A percentile compares a stretch with the other conserved stretches of the same genome.
Evolutionary conservation across 2,329 filamentous ascomycete species (phyloP).

Genomic region (Curvularia spicifera): DNA sequence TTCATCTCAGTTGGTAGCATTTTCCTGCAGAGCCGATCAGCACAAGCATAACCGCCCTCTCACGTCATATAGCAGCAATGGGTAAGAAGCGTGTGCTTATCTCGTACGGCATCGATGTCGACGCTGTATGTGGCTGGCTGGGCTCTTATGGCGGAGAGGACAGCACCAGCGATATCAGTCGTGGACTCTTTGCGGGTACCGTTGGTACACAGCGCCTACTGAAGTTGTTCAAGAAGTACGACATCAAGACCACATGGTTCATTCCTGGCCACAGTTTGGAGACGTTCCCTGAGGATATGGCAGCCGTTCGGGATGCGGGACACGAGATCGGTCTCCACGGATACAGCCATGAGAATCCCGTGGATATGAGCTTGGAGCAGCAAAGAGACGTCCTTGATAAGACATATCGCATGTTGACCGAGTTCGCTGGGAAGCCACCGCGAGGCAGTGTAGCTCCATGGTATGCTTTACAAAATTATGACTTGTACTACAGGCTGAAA

Average conservation of each 20-base stretch:
- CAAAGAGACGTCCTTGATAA: slow-evolving; percentile 76
- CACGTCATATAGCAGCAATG: slow-evolving; percentile 35
- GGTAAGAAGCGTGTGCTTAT: slow-evolving; percentile 61
- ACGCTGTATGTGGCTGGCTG: slow-evolving; percentile 71
- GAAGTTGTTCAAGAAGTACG: slow-evolving; percentile 74
- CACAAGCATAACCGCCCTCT: not conserved
- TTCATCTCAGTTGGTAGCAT: not conserved
- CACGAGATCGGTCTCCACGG: slow-evolving; percentile 71
- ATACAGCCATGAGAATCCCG: slow-evolving; percentile 74
- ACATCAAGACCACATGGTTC: slow-evolving; percentile 73
- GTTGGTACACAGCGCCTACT: slow-evolving; percentile 70
- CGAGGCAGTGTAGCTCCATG: slow-evolving; percentile 75
- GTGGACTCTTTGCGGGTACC: slow-evolving; percentile 73
- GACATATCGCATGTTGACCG: slow-evolving; percentile 73
- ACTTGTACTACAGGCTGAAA: slow-evolving; percentile 46
- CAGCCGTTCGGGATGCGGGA: slow-evolving; percentile 63
- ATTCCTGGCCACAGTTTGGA: slow-evolving; percentile 67
- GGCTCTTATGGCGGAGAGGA: slow-evolving; percentile 77
- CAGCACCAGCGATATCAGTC: slow-evolving; percentile 72
- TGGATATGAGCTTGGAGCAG: slow-evolving; percentile 73
- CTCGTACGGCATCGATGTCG: slow-evolving; percentile 75
- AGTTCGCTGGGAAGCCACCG: slow-evolving; percentile 73
- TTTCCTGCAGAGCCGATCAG: not conserved
- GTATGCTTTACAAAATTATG: slow-evolving; percentile 29
- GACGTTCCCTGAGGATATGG: slow-evolving; percentile 69